Base-by-base conservation (phyloP, 2,329 filamentous ascomycete species). In the Aspergillus sp. region DNA sequence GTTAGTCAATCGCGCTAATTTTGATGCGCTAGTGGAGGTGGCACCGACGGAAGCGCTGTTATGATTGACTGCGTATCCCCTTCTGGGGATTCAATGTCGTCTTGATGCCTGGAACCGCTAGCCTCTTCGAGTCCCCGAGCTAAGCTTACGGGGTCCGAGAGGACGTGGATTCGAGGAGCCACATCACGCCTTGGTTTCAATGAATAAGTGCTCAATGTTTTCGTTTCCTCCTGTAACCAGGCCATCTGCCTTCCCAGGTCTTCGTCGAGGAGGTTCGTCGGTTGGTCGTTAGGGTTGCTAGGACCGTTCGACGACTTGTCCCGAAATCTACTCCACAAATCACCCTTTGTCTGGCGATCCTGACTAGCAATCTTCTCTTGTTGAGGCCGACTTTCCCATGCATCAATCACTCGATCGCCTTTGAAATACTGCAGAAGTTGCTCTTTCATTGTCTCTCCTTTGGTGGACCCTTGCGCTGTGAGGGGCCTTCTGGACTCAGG, bases 371-470 rank as follows among this genome's bases (percentile, higher is more conserved):
- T 12, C 18, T 51, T 64, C n/a, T 68, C 62, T 32, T 64, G 69
- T 20, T 65, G 64, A 22, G 64, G 59, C 11, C 68, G 62, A 36
- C 39, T 66, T 26, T 74, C 71, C 71, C 71, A 73, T 10, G 68
- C 63, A 10, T 75, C 72, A 14, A 69, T 56, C 16, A 73, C 72
- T n/a, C 66, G 68, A 54, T 74, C 72, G 2, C 71, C 71, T 46
- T 70, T 73, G n/a, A 75, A 64, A 56, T 70, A 72, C 14, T 73
- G 70, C 36, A 67, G 64, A 16, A 75, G 64, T 59, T 75, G 73
- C 11, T 68, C 63, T 57, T 70, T 73, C 67, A 74, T 69, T 5
- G 63, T 69, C 9, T 75, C 70, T 2, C 54, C 60, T 49, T 57
- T 63, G 10, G 49, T 24, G n/a, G 59, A 59, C 36, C 53, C 31